Conservation (phyloP, 176 grass and related monocot species). For the Carex scoparia region DNA sequence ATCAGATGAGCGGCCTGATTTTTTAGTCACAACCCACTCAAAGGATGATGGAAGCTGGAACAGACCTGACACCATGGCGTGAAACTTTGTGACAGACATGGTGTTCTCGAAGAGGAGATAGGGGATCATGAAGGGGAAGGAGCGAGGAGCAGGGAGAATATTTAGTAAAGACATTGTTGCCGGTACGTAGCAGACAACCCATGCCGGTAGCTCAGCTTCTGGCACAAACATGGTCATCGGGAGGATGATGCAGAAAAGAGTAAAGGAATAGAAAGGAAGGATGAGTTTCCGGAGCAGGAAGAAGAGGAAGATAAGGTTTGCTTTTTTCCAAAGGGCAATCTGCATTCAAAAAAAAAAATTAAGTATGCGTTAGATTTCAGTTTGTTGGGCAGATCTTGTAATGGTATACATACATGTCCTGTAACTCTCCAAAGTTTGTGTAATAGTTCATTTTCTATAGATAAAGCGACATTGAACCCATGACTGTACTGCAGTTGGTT, state of each 20-base stretch:
- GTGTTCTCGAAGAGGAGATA: constrained; percentile 53
- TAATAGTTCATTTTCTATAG: background rate
- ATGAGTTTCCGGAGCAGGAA: constrained; percentile 53
- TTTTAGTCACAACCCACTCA: constrained; percentile 54
- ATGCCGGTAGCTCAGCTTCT: constrained; percentile 38
- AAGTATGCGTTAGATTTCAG: background rate
- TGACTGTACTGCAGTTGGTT: background rate
- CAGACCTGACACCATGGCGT: constrained; percentile 48
- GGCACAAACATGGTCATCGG: constrained; percentile 55
- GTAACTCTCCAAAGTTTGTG: background rate
- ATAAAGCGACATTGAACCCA: background rate
- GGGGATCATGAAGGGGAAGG: constrained; percentile 47
- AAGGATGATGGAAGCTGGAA: constrained; percentile 46
- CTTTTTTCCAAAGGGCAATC: constrained; percentile 52
- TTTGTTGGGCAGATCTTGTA: background rate
- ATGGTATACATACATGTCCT: background rate
- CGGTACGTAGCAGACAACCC: constrained; percentile 48
- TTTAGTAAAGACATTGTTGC: constrained; percentile 47
- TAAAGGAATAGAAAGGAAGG: constrained; percentile 51
- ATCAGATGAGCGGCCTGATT: constrained; percentile 37
- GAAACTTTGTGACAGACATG: constrained; percentile 61
- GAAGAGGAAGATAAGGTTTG: constrained; percentile 45
- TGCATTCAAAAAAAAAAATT: background rate
- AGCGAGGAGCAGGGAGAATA: constrained; percentile 40
- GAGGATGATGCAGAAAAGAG: constrained; percentile 46